Conservation (phyloP, 805 yeast species). For the Candida orba region DNA sequence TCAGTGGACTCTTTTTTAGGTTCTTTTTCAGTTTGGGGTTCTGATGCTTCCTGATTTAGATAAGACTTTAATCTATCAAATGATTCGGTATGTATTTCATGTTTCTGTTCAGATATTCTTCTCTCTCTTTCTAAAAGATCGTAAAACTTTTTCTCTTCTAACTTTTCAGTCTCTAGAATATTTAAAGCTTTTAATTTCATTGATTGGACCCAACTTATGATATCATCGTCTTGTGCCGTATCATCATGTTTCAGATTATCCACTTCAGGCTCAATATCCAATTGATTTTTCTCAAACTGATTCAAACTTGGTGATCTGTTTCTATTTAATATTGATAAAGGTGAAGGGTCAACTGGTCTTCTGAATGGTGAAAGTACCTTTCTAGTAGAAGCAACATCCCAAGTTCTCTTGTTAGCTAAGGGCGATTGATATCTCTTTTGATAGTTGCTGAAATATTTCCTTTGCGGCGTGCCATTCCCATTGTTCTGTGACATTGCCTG, state of each 20-base stretch:
- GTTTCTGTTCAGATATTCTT: conserved; percentile 16
- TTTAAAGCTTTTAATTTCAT: conserved; percentile 28
- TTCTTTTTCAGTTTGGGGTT: not conserved
- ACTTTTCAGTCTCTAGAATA: conserved; percentile 25
- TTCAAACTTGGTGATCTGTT: not conserved
- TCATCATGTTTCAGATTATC: not conserved
- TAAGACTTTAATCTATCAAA: conserved; percentile 17
- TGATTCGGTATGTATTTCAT: conserved; percentile 17
- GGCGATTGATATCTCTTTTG: conserved; percentile 14
- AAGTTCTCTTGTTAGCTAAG: conserved; percentile 14
- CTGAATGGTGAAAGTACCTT: conserved; percentile 20
- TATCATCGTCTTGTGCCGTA: conserved; percentile 12
- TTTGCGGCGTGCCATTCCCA: conserved; percentile 4
- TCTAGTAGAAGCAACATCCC: conserved; percentile 17
- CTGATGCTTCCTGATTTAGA: conserved; percentile 8
- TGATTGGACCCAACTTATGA: conserved; percentile 28
- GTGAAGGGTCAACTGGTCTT: conserved; percentile 6
- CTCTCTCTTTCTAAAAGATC: conserved; percentile 28
- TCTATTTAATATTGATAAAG: not conserved
- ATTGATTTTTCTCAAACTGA: not conserved
- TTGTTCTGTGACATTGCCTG: conserved; percentile 2
- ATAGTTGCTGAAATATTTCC: conserved; percentile 1
- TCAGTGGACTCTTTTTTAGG: not conserved
- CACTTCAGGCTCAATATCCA: not conserved
- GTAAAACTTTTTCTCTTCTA: conserved; percentile 31